Base-by-base conservation (phyloP, 352 stramenopile species). In the Aphanomyces invadans region DNA sequence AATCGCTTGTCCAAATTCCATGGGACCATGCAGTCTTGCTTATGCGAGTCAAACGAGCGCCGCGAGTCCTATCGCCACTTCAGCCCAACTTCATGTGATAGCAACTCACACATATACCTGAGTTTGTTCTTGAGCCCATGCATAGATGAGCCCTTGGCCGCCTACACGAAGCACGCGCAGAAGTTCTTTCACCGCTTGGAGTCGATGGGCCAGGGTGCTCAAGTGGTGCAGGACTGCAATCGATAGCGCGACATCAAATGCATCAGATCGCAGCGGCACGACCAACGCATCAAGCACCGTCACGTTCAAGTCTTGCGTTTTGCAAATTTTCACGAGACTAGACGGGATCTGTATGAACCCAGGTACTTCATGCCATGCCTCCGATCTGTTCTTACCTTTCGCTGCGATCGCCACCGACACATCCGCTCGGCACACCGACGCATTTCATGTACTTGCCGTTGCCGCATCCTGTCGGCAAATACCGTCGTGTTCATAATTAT, bases 381-480 rank as follows among this genome's bases (percentile, higher is more conserved):
- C n/a, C n/a, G n/a, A n/a, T n/a, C n/a, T n/a, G n/a, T n/a, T n/a
- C n/a, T n/a, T 66, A 66, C 39, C 60, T 67, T 46, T 67, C 69
- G 48, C 85, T 92, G 29, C 85, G 80, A 48, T 92, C 84, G 29
- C 81, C 80, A 25, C 84, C 84, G 23, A 90, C 60, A 15, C 82
- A 71, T 1, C 76, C 73, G 39, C 75, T 86, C 65, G 80, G 70
- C 15, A 73, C 33, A 48, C 82, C 70, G 11, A 94, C 77, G 64
- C 81, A 90, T 65, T 89, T 89, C 84, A 93, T 91, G 69, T 95
- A 95, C 71, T 95, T 95, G 53, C 86, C 86, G 46, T 95, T 95
- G 45, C 84, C 86, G 44, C 86, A 95, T 23, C 86, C 63, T 65
- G 31, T 31, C 1, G 5, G 3, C 52, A 9, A 52, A 26, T 25